Evolutionary conservation across 257 asterid species (phyloP), one percentile per base, ranked within the genome.

Genomic region (Scutellaria baicalensis): DNA sequence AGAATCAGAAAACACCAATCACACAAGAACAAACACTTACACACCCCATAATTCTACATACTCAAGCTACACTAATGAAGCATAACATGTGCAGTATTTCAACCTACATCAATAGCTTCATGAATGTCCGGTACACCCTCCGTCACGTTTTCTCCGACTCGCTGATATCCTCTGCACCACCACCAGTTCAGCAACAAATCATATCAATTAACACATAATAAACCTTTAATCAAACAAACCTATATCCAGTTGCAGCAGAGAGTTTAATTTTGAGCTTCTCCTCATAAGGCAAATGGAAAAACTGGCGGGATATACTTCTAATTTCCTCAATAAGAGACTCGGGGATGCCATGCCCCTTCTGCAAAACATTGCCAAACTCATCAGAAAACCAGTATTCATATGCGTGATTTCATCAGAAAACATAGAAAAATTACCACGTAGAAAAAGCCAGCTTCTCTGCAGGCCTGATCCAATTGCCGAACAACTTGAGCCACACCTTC

Each of bases 81-180:
- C 4, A 44, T 5, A 44, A 12, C 11, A 40, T 40, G 1, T 44
- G 50, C 5, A 16, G 20, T n/a, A 16, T 3, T 47, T 1, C 6
- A 59, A 79, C 96, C 70, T 83, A 94, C 99, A 81, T 94, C 99
- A 36, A 94, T 88, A 54, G 99, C 99, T 88, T 94, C 99, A 10
- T 94, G 99, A 92, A 79, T 78, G 70, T 94, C 99, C 2, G 92
- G 95, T 18, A 76, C 70, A 39, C 97, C 99, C 81, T 86, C 82
- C 33, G 97, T 91, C 62, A 94, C 60, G 76, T 94, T 94, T 77
- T 84, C 85, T 8, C 97, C 90, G 6, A 89, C 79, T 42, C 77
- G 70, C 69, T 93, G 97, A 82, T 93, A 93, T 35, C 99, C 99
- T 80, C 99, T 93, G 88, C 82, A 73, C 57, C 51, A 27, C 76